Base-by-base conservation (phyloP, 129 eudicot genomes). In the Chrysanthemum seticuspe region DNA sequence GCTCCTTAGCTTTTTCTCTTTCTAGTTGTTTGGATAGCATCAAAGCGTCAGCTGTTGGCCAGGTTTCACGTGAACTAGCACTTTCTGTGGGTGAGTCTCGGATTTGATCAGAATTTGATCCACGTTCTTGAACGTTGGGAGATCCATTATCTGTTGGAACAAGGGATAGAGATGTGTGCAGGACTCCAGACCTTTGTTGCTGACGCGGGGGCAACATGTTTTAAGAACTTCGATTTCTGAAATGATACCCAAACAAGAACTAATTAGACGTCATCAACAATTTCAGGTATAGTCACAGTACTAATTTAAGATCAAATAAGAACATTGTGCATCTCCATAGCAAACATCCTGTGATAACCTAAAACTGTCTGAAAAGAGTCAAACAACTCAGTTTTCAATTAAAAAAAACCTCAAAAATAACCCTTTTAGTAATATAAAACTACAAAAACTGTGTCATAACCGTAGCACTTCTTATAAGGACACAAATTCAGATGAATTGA, bases 61-160 rank as follows among this genome's bases (percentile, higher is more conserved):
- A 94, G 10, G 97, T 94, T 70, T 94, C 98, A 12, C 92, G 90
- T 44, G 98, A 94, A 72, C 97, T 90, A 10, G 98, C 98, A 81
- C 98, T 94, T 79, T 94, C 98, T 16, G 98, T 80, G 16, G 98
- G 98, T n/a, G 98, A 94, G 55, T 87, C 97, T 29, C 86, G 89
- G 13, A 77, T 80, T 70, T 82, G 98, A 61, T 92, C 96, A 12
- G 90, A 81, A 62, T 86, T 88, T 31, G 95, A 84, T 61, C 95
- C 88, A 21, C 87, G 10, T 40, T 40, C 47, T 40, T 8, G 47
- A 40, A 40, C 47, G 2, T 40, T 40, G 2, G 47, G 47, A 40
- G 95, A 84, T 61, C 95, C 88, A 21, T 85, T 83, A 53, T 91
- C 95, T 15, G 84, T 80, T 2, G 91, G 87, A 64, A 80, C 87